These are phyloP conservation scores for Aspergillus latus DNA, from an alignment of 2,329 filamentous ascomycete genomes.

Conservation along the genomic window DNA sequence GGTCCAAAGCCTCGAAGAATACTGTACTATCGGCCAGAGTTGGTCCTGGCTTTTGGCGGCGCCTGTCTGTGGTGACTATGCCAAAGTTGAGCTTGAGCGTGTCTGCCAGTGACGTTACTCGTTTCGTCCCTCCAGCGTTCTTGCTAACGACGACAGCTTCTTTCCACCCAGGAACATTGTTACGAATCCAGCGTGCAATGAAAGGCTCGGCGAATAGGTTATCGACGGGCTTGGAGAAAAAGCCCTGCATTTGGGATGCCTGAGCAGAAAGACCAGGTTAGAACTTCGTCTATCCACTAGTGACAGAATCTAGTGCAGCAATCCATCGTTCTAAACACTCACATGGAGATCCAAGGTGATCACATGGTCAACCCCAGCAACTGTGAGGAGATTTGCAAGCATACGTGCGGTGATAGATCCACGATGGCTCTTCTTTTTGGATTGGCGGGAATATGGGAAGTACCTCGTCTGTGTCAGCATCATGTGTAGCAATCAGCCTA, in stretches of 20 bases:
- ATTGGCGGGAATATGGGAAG: constrained; percentile 98
- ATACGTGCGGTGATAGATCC: constrained; percentile 96
- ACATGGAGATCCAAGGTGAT: constrained; percentile 94
- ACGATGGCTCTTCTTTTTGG: constrained; percentile 97
- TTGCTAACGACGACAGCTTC: constrained; percentile 95
- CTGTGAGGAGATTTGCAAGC: constrained; percentile 89
- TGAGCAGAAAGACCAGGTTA: constrained; percentile 25
- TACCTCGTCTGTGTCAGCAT: constrained; percentile 57
- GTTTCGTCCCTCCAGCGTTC: constrained; percentile 94
- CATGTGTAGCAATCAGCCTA: constrained; percentile 29
- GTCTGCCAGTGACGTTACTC: constrained; percentile 93
- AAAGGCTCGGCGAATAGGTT: constrained; percentile 95
- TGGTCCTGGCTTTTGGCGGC: constrained; percentile 50
- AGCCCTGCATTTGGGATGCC: constrained; percentile 98
- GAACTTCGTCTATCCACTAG: constrained; percentile 16
- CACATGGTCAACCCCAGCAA: constrained; percentile 95
- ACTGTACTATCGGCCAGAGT: constrained; percentile 79
- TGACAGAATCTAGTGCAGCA: constrained; percentile 4
- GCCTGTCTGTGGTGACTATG: constrained; percentile 68
- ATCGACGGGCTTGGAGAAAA: constrained; percentile 96
- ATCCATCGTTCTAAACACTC: constrained; percentile 31
- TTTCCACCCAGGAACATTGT: constrained; percentile 82
- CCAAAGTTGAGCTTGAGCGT: constrained; percentile 96
- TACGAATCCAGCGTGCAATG: constrained; percentile 91
- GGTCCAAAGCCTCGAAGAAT: constrained; percentile 62